These are phyloP conservation scores for Colletotrichum melonis DNA, from an alignment of 2,329 filamentous ascomycete species.

Conservation along the genomic window DNA sequence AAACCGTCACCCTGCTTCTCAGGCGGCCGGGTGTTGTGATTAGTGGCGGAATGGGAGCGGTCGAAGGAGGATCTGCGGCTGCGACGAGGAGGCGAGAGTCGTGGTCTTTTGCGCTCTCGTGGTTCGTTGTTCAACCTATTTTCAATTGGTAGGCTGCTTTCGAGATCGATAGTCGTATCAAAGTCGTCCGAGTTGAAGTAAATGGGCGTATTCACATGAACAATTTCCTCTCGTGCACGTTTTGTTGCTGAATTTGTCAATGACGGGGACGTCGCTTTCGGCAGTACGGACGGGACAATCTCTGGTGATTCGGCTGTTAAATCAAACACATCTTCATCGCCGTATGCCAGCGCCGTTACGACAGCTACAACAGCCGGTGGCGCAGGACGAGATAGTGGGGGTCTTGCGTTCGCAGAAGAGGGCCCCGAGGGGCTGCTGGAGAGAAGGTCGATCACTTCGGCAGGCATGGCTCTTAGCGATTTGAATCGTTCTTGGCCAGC, in stretches of 20 bases:
- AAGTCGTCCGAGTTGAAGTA: conserved; percentile 55
- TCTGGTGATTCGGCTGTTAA: conserved; percentile 31
- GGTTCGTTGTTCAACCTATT: conserved; percentile 29
- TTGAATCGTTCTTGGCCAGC: no score
- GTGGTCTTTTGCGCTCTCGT: conserved; percentile 44
- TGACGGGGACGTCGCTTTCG: neutral
- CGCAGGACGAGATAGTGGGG: neutral
- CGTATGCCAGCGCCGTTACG: neutral
- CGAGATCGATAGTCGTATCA: conserved; percentile 52
- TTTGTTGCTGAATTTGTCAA: neutral
- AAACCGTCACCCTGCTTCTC: neutral
- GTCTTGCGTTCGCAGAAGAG: conserved; percentile 6
- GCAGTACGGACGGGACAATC: neutral
- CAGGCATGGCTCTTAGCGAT: conserved; percentile 40
- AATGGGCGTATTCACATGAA: conserved; percentile 34
- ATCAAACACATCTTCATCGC: conserved; percentile 36
- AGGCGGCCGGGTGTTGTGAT: neutral
- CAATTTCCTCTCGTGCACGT: conserved; percentile 16
- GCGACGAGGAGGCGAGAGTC: conserved; percentile 37
- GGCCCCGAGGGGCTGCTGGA: conserved; percentile 45
- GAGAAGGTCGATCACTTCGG: conserved; percentile 49
- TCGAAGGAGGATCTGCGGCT: neutral
- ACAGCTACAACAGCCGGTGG: neutral
- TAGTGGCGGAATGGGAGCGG: conserved; percentile 5
- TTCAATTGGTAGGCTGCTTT: conserved; percentile 27